These are phyloP conservation scores for Singerocomus inundabilis DNA, from an alignment of 1,284 basidiomycete species.

Conservation along the genomic window DNA sequence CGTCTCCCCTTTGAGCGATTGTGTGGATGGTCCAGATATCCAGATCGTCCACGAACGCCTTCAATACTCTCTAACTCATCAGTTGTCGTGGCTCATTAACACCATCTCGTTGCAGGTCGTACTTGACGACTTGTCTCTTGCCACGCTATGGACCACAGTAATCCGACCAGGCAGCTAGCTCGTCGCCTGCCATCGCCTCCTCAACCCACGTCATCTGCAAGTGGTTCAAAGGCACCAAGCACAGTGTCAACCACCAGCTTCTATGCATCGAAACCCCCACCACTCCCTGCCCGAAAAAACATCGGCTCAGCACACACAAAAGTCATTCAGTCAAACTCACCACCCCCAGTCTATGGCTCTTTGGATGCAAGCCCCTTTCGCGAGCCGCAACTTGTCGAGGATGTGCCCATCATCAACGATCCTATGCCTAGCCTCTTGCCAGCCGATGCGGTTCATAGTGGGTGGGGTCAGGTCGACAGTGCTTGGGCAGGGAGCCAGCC, in stretches of 20 bases:
- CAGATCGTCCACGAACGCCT: conserved; percentile 9
- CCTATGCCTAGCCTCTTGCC: conserved; percentile 33
- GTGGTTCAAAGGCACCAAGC: conserved; percentile 19
- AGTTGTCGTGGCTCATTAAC: conserved; percentile 8
- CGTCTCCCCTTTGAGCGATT: not conserved
- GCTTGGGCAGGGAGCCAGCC: conserved; percentile 20
- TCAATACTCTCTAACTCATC: conserved; percentile 1
- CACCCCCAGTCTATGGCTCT: conserved; percentile 31
- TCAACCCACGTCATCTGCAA: conserved; percentile 17
- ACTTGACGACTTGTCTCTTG: not conserved
- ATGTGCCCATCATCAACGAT: conserved; percentile 32
- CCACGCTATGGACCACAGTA: conserved; percentile 27
- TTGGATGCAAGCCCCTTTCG: conserved; percentile 35
- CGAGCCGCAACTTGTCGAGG: conserved; percentile 46
- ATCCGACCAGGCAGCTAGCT: conserved; percentile 15
- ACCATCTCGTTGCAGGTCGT: not conserved
- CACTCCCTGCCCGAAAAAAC: conserved; percentile 33
- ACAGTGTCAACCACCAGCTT: conserved; percentile 31
- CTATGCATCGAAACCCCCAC: conserved; percentile 33
- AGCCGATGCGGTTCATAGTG: conserved; percentile 12
- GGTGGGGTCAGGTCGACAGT: conserved; percentile 13
- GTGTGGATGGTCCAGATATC: conserved; percentile 23
- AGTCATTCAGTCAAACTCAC: conserved; percentile 23
- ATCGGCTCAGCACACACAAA: conserved; percentile 35
- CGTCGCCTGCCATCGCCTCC: conserved; percentile 27